phyloP scores from a whole-genome alignment of 805 yeast species.

The Candida suzukii region DNA sequence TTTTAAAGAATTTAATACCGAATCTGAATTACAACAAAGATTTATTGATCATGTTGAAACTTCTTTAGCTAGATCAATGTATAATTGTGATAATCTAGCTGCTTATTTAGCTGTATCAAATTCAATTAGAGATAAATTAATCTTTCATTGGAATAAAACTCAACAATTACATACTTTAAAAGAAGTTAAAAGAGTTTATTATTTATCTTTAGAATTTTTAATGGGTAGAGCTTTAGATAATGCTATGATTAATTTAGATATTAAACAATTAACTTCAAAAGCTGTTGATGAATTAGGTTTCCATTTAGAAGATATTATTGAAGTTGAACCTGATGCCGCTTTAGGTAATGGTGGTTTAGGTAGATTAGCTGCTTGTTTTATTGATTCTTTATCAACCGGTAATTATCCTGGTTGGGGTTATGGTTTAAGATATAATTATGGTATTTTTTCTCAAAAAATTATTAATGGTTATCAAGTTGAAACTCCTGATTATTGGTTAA shows the following conservation, averaged over 20 bases:
- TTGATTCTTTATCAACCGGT: conserved; percentile 80
- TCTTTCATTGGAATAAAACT: conserved; percentile 87
- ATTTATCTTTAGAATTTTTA: conserved; percentile 78
- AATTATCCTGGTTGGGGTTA: conserved; percentile 96
- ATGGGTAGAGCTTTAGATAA: conserved; percentile 96
- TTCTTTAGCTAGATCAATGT: conserved; percentile 82
- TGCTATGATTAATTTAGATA: conserved; percentile 75
- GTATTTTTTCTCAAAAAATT: conserved; percentile 85
- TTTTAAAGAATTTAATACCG: conserved; percentile 39
- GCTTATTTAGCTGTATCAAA: conserved; percentile 87
- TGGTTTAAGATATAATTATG: conserved; percentile 88
- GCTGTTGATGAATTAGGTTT: conserved; percentile 75
- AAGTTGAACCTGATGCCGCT: conserved; percentile 90
- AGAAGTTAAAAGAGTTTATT: conserved; percentile 82
- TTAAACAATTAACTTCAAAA: conserved; percentile 49
- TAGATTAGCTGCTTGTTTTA: conserved; percentile 88
- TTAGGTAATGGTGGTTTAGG: conserved; percentile 95
- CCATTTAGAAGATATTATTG: conserved; percentile 76
- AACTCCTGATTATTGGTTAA: conserved; percentile 91
- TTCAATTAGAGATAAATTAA: conserved; percentile 70
- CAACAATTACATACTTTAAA: conserved; percentile 82
- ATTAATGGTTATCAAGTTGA: conserved; percentile 92
- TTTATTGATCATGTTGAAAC: conserved; percentile 88
- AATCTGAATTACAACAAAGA: conserved; percentile 54
- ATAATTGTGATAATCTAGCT: conserved; percentile 87